Percentiles rank a stretch among this genome's conserved stretches.
Evolutionary conservation across 306 rosid genomes (phyloP).

Genomic region (Sicyos edulis): DNA sequence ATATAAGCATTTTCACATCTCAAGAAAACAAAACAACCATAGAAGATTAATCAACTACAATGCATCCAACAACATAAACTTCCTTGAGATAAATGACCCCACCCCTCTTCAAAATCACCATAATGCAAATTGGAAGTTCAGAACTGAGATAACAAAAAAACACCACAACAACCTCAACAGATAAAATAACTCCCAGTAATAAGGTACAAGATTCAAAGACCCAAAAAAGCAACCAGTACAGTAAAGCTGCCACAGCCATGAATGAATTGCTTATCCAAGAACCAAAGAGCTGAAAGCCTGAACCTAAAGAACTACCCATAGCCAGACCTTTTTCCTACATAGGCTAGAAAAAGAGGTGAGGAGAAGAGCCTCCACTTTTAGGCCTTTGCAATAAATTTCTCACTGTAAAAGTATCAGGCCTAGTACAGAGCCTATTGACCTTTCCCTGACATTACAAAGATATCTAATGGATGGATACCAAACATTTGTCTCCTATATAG

Average conservation of each 20-base stretch:
- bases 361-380: constrained; percentile 33
- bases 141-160: constrained; percentile 29
- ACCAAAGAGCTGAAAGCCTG: constrained; percentile 50
- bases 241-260: constrained; percentile 79
- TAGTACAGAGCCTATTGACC: constrained; percentile 41
- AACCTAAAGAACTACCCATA: constrained; percentile 48
- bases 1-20: constrained; percentile 3
- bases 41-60: background rate
- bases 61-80: constrained; percentile 7
- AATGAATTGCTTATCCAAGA: constrained; percentile 69
- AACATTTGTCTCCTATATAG: constrained; percentile 26
- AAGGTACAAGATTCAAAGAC: constrained; percentile 41
- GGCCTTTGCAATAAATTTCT: constrained; percentile 41
- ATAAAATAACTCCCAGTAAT: constrained; percentile 43
- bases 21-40: background rate
- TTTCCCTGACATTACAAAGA: constrained; percentile 50
- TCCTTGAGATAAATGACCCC: constrained; percentile 5
- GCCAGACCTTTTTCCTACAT: constrained; percentile 35
- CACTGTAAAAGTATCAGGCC: constrained; percentile 33
- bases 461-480: constrained; percentile 26
- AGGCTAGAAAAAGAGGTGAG: constrained; percentile 21
- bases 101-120: constrained; percentile 17
- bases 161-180: constrained; percentile 31
- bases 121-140: constrained; percentile 34
- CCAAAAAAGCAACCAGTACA: constrained; percentile 43